These are phyloP conservation scores for Monilinia aucupariae DNA, from an alignment of 2,329 filamentous ascomycete genomes.

Conservation along the genomic window DNA sequence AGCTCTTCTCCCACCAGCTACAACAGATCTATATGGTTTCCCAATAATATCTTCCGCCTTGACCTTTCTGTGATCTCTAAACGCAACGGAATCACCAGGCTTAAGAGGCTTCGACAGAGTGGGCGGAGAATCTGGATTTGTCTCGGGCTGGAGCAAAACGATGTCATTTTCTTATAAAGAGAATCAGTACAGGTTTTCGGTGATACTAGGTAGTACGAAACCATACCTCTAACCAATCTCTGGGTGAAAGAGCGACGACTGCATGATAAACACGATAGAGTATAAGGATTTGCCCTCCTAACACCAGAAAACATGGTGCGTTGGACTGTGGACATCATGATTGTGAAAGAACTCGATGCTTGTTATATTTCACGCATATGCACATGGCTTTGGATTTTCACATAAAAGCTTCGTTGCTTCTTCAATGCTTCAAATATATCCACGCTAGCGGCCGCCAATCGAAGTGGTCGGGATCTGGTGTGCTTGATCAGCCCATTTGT, in stretches of 20 bases:
- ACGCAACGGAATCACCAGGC: constrained; percentile 29
- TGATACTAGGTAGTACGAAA: background rate
- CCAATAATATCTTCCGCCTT: constrained; percentile 38
- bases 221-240: constrained; percentile 7
- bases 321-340: constrained; percentile 4
- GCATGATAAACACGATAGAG: background rate
- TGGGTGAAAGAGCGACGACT: constrained; percentile 6
- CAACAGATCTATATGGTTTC: constrained; percentile 24
- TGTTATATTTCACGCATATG: background rate
- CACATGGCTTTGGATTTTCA: too few relatives aligned
- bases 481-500: background rate
- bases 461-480: background rate
- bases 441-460: constrained; percentile 16
- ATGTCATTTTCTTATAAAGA: constrained; percentile 23
- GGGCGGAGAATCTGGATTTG: constrained; percentile 17
- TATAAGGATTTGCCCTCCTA: background rate
- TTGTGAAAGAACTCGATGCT: background rate
- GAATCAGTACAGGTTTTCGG: background rate
- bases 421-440: too few relatives aligned
- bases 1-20: constrained; percentile 22
- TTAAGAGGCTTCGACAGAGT: constrained; percentile 41
- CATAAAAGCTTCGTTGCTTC: constrained; percentile 20
- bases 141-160: constrained; percentile 29
- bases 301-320: background rate
- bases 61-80: constrained; percentile 27